phyloP scores from a whole-genome alignment of 768 basidiomycete genomes.

The Pleurotus pulmonarius region DNA sequence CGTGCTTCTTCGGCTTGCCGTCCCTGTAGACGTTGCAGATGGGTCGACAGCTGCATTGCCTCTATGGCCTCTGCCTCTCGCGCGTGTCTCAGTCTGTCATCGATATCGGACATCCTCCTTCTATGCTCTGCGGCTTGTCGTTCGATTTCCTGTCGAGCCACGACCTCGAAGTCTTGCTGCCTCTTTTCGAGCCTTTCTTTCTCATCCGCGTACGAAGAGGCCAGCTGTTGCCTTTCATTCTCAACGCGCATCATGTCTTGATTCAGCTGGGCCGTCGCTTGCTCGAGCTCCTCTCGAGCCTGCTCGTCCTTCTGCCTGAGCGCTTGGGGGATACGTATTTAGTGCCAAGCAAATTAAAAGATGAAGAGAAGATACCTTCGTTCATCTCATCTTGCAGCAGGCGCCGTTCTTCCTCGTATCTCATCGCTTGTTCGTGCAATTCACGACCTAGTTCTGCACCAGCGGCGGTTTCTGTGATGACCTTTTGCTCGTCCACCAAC shows the following conservation, averaged over 20 bases:
- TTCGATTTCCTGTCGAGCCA: no score
- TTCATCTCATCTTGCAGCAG: conserved; percentile 11
- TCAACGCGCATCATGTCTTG: conserved; percentile 28
- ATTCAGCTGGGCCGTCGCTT: conserved; percentile 30
- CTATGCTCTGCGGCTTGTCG: no score
- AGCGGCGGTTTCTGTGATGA: conserved; percentile 33
- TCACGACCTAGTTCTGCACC: conserved; percentile 12
- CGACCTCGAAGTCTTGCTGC: neutral
- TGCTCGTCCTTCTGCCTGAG: conserved; percentile 29
- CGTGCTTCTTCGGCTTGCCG: no score
- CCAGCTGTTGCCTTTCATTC: conserved; percentile 24
- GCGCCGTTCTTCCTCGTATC: conserved; percentile 11
- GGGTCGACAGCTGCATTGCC: no score
- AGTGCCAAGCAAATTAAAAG: neutral
- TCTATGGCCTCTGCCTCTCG: no score
- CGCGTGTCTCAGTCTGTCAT: no score
- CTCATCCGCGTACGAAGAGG: conserved; percentile 25
- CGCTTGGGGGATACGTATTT: neutral
- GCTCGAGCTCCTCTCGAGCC: conserved; percentile 28
- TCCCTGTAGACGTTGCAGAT: no score
- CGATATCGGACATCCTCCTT: no score
- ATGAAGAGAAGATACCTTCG: conserved; percentile 6
- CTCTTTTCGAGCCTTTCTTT: conserved; percentile 15
- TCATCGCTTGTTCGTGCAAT: conserved; percentile 7
- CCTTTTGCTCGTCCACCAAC: conserved; percentile 16